Conservation (phyloP, 2,329 filamentous ascomycete species). For the Fusarium albosuccineum region DNA sequence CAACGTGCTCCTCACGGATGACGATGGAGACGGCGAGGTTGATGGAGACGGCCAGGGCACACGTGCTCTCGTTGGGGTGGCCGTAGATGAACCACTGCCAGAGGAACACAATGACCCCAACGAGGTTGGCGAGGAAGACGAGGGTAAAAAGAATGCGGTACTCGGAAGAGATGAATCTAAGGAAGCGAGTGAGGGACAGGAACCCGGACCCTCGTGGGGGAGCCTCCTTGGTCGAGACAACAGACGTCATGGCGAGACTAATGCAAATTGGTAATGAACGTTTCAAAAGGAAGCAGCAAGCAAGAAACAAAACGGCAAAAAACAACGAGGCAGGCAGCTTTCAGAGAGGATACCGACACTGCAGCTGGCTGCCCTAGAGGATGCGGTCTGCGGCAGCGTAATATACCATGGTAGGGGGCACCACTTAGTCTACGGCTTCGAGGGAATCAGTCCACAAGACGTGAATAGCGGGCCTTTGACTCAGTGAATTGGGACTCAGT, state of each 20-base stretch:
- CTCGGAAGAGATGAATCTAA: slow-evolving; percentile 39
- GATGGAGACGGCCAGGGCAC: slow-evolving; percentile 51
- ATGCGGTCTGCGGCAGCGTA: slow-evolving; percentile 5
- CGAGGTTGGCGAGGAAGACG: slow-evolving; percentile 60
- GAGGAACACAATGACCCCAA: slow-evolving; percentile 25
- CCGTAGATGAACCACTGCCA: slow-evolving; percentile 43
- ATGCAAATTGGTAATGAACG: too few species aligned
- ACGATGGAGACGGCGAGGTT: slow-evolving; percentile 60
- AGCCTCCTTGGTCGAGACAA: slow-evolving; percentile 9
- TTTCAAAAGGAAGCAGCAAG: neutral
- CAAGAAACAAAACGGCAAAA: slow-evolving; percentile 4
- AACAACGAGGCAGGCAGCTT: neutral
- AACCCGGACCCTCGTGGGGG: slow-evolving; percentile 2
- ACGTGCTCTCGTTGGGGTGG: slow-evolving; percentile 51
- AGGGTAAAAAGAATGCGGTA: slow-evolving; percentile 66
- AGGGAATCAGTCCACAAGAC: slow-evolving; percentile 7
- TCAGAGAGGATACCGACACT: neutral
- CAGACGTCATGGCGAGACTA: too few species aligned
- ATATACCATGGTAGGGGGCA: slow-evolving; percentile 15
- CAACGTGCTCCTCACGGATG: slow-evolving; percentile 62
- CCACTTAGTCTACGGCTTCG: too few species aligned
- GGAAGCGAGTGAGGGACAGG: slow-evolving; percentile 38
- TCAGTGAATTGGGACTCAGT: too few species aligned
- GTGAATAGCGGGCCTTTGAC: neutral
- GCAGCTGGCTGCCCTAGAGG: neutral